Evolutionary conservation across 768 basidiomycete species (phyloP), one percentile per base, ranked within the genome.

Genomic region (Lactifluus pinguis): DNA sequence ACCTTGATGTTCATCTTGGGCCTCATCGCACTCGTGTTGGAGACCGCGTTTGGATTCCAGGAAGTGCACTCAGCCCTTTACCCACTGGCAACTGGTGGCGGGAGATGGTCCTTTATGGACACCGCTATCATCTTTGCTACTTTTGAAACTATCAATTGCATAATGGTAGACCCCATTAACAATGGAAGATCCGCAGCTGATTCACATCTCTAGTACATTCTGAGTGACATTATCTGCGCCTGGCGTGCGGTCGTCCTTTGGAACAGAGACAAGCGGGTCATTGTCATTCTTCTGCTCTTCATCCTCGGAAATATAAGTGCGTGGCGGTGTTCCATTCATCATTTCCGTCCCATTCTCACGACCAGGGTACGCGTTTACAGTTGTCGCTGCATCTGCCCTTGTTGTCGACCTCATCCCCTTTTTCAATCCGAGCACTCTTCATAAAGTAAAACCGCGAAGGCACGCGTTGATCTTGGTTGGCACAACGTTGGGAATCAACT

Each of bases 211-310:
- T 41, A 61, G 60, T 61, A 61, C 29, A 61, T 61, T 25, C 29
- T 56, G 7, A 61, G 60, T n/a, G 60, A 61, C 50, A 39, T 25
- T 42, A 56, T 61, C 49, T 61, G 60, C 49, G 60, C 60, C 14
- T 61, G 60, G 60, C 60, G 60, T 32, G 60, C 60, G 8, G 54
- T 55, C 25, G 54, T 61, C 14, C 49, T 61, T 38, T 61, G 60
- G 60, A 61, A 56, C 13, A 38, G 10, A 13, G 55, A 61, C 44
- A 56, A 48, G 36, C 54, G 55, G 11, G 60, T 61, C 17, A 56
- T 61, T 17, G 49, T 55, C 49, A 52, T 61, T 51, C 55, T 61
- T 45, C 10, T 56, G 11, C 36, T 61, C 21, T 61, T 61, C 38
- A 47, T 61, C 42, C 49, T 56, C 2, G 54, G 60, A 10, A 56